A percentile compares a stretch with the other conserved stretches of the same genome.
phyloP scores from a whole-genome alignment of 2,329 filamentous ascomycete species.

The Exophiala xenobiotica region DNA sequence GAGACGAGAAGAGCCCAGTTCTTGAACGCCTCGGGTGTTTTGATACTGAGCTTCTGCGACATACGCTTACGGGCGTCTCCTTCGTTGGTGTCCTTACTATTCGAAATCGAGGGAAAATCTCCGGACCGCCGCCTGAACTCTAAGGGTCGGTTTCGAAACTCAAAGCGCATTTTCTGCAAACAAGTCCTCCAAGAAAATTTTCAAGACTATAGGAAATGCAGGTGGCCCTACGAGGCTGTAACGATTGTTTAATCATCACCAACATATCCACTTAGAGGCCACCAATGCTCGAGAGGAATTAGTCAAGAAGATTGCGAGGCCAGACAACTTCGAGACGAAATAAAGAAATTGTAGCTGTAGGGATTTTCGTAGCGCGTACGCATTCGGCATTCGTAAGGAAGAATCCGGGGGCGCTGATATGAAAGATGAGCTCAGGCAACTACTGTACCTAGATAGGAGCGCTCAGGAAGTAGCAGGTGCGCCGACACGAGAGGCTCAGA shows the following conservation, averaged over 20 bases:
- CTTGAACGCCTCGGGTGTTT: slow-evolving; percentile 1
- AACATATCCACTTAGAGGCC: no score
- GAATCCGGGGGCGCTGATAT: no score
- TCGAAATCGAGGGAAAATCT: neutral
- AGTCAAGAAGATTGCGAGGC: no score
- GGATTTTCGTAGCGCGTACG: no score
- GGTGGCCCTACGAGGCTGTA: neutral
- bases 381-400: no score
- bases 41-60: neutral
- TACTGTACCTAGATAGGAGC: no score
- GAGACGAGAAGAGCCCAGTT: neutral
- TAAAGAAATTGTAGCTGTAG: no score
- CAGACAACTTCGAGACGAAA: no score
- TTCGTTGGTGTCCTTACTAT: neutral
- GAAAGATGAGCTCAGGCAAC: no score
- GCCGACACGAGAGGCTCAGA: no score
- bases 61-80: neutral
- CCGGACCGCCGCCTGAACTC: neutral
- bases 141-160: neutral
- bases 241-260: neutral
- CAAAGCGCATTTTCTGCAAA: neutral
- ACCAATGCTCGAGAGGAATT: no score
- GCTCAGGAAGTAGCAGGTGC: no score
- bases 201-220: neutral
- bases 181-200: neutral